Base-by-base conservation (phyloP, 2,329 filamentous ascomycete genomes). In the Ceratocystis eucalypticola region DNA sequence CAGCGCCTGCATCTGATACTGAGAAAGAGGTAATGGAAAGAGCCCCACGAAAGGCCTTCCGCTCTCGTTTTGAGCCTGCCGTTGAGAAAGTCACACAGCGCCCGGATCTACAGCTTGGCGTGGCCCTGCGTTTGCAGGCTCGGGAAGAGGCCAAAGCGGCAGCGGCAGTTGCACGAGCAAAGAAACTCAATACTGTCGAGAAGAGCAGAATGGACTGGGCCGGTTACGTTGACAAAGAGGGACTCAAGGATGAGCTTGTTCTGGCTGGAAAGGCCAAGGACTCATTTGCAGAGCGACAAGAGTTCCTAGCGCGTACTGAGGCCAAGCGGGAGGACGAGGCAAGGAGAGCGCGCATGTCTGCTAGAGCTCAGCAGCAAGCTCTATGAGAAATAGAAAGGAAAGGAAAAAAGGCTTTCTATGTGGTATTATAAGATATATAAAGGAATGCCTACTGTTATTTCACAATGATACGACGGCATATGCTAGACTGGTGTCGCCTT, bases 171-270 rank as follows among this genome's bases (percentile, higher is more conserved):
- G 62, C 37, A 15, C 61, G 46, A n/a, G 68, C 68, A 12, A 84
- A 82, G 78, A 88, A 88, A 72, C 77, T 88, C 70, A 88, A 86
- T 72, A 86, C 85, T 17, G 84, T 88, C 17, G 85, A 88, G 75
- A 88, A 88, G 80, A 87, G 84, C 71, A 80, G 84, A 64, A 85
- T 88, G 82, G 86, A 88, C 74, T 88, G 86, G 86, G 86, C 85
- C 2, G 84, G 85, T 12, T 88, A 82, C 71, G 86, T 88, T 67
- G 86, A 88, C 75, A 83, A 86, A 73, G 85, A 87, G 74, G 86
- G 86, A 7, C 85, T 88, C 75, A 81, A 85, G 73, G 84, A 88
- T 74, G 86, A 88, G 73, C 77, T 88, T 67, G 81, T 82, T 74
- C 77, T 85, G 61, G 84, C 85, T 28, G 83, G 85, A 67, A 83